Conservation (phyloP, 2,329 filamentous ascomycete species). For the Nigrospora osmanthi region DNA sequence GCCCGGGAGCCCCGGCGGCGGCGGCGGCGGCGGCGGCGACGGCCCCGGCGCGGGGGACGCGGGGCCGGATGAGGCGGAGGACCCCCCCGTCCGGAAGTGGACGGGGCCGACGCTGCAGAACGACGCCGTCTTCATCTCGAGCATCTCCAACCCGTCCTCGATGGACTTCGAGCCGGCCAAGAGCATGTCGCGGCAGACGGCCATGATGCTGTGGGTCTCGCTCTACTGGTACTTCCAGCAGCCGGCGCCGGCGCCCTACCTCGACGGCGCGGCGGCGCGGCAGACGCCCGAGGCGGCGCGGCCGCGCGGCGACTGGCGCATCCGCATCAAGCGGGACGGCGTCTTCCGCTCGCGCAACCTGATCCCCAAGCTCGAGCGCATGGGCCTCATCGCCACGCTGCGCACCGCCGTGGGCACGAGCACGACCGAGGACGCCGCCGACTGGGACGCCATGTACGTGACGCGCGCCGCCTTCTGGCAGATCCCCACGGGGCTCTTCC, state of each 20-base stretch:
- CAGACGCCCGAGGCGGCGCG: slow-evolving; percentile 61
- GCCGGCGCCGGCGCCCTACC: slow-evolving; percentile 56
- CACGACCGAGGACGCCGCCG: slow-evolving; percentile 51
- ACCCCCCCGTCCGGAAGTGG: slow-evolving; percentile 51
- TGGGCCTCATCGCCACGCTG: slow-evolving; percentile 74
- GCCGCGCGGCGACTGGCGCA: slow-evolving; percentile 78
- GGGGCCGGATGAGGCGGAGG: slow-evolving; percentile 11
- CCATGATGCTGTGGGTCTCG: slow-evolving; percentile 94
- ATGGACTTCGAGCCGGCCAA: slow-evolving; percentile 71
- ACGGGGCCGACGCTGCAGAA: slow-evolving; percentile 65
- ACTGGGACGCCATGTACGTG: slow-evolving; percentile 77
- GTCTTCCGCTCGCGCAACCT: slow-evolving; percentile 77
- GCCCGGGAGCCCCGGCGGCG: slow-evolving; percentile 14
- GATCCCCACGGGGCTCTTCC: slow-evolving; percentile 74
- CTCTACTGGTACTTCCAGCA: slow-evolving; percentile 98
- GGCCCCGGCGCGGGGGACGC: slow-evolving; percentile 4
- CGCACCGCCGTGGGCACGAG: slow-evolving; percentile 68
- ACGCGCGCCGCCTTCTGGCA: slow-evolving; percentile 85
- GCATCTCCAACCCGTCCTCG: slow-evolving; percentile 75
- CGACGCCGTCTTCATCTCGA: slow-evolving; percentile 86
- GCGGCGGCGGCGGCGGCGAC: slow-evolving; percentile 20
- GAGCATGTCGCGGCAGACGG: slow-evolving; percentile 81
- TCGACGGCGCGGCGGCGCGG: slow-evolving; percentile 56
- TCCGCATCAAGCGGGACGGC: slow-evolving; percentile 80
- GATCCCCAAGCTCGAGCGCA: slow-evolving; percentile 84